phyloP scores from a whole-genome alignment of 2,329 filamentous ascomycete genomes.

The Neonectria neomacrospora region DNA sequence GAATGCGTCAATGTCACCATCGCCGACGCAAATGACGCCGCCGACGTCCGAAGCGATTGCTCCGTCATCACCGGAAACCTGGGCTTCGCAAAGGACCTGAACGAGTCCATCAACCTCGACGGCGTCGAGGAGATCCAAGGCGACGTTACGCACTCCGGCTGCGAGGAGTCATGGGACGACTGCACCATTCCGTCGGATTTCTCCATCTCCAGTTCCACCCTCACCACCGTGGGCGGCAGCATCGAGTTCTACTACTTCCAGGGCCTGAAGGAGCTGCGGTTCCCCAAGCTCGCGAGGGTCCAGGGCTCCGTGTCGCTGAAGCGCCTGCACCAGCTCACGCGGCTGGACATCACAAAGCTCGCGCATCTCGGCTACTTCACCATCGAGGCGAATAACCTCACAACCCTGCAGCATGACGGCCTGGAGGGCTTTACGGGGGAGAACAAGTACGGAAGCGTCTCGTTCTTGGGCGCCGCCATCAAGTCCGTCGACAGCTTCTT shows the following conservation, averaged over 20 bases:
- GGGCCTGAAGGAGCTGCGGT: conserved; percentile 26
- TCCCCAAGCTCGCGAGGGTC: conserved; percentile 28
- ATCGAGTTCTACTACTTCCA: conserved; percentile 25
- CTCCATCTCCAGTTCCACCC: conserved; percentile 29
- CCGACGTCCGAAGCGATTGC: conserved; percentile 24
- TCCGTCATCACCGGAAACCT: conserved; percentile 23
- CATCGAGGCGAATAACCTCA: conserved; percentile 27
- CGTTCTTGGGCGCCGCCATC: conserved; percentile 14
- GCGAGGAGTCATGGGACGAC: conserved; percentile 8
- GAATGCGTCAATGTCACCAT: conserved; percentile 32
- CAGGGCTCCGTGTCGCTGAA: conserved; percentile 18
- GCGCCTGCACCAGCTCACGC: conserved; percentile 24
- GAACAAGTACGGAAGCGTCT: conserved; percentile 10
- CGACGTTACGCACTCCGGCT: conserved; percentile 14
- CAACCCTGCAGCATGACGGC: conserved; percentile 21
- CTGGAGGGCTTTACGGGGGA: conserved; percentile 27
- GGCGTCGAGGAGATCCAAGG: conserved; percentile 27
- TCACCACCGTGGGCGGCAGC: conserved; percentile 20
- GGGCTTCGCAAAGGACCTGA: conserved; percentile 8
- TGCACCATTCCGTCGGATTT: conserved; percentile 14
- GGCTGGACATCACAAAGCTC: conserved; percentile 31
- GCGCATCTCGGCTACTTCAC: conserved; percentile 17
- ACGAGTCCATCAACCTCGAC: conserved; percentile 30
- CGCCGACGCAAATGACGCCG: conserved; percentile 23
- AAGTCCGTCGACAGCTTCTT: conserved; percentile 33